phyloP scores from a whole-genome alignment of 352 stramenopile genomes.

The Pythium guiyangense region DNA sequence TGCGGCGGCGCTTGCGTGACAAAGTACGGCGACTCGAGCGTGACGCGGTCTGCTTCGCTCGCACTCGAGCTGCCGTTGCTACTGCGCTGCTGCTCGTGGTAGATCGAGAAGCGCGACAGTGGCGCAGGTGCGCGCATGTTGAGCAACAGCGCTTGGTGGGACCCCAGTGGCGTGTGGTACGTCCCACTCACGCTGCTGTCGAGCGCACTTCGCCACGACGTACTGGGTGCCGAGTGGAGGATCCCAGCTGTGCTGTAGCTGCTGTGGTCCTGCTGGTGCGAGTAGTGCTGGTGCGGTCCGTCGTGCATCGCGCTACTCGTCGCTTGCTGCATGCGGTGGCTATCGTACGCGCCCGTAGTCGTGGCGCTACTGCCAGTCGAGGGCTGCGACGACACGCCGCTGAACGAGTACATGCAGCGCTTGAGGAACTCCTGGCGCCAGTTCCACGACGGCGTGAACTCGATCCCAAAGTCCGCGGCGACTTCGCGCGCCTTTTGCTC shows the following conservation, averaged over 20 bases:
- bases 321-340: constrained; percentile 2
- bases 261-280: constrained; percentile 8
- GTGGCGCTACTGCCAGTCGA: background rate
- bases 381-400: constrained; percentile 1
- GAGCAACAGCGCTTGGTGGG: constrained; percentile 12
- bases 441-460: constrained; percentile 13
- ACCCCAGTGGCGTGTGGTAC: constrained; percentile 10
- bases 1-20: constrained; percentile 1
- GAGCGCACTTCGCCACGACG: background rate
- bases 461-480: constrained; percentile 8
- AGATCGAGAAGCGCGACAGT: constrained; percentile 12
- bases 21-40: constrained; percentile 6
- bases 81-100: constrained; percentile 6
- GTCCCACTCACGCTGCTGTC: constrained; percentile 2
- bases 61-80: background rate
- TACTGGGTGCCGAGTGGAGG: background rate
- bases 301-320: background rate
- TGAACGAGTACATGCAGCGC: constrained; percentile 14
- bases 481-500: constrained; percentile 12
- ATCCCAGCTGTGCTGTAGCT: constrained; percentile 1
- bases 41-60: background rate
- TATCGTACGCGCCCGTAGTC: constrained; percentile 2
- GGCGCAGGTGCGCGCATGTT: constrained; percentile 7
- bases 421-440: constrained; percentile 16
- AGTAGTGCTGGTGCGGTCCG: constrained; percentile 2